Evolutionary conservation across 345 rosid genomes (phyloP), one percentile per base, ranked within the genome.

Genomic region (Mallotus nudiflorus): DNA sequence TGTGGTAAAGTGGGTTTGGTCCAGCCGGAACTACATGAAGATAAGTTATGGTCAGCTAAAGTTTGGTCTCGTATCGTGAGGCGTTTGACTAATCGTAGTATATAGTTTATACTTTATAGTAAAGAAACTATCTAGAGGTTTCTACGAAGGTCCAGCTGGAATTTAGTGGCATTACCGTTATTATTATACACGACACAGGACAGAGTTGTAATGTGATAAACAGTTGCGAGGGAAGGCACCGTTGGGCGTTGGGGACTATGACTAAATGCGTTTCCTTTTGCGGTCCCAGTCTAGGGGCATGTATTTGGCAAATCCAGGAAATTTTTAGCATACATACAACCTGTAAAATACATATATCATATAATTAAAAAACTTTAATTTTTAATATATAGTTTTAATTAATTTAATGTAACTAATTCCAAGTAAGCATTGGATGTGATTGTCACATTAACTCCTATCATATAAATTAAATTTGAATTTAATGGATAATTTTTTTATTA

Each of bases 201-300:
- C 27, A 27, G 33, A 28, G 11, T 55, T 55, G 60, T 55, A 55
- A 55, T 55, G 60, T 27, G 15, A 55, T 12, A 55, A 55, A 55
- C 60, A 55, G 60, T 55, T 55, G 60, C 14, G 51, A 49, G n/a
- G 8, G 35, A 55, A 49, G 20, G 29, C 20, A 52, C 56, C 56
- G 29, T 52, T 52, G 16, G 16, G 16, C 16, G 16, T 44, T 9
- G 29, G 15, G n/a, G n/a, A n/a, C n/a, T n/a, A n/a, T n/a, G n/a
- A n/a, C n/a, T 42, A 42, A 53, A 24, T 53, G 57, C 57, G 57
- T 4, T 13, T 12, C 33, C 60, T 1, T 25, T 12, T 10, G 60
- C 25, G 33, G 59, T 24, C 59, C 59, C 29, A 13, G 4, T 39
- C n/a, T n/a, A n/a, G n/a, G n/a, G 25, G 25, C 24, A n/a, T 50